Evolutionary conservation across 129 eudicot species (phyloP), one percentile per base, ranked within the genome.

Genomic region (Sambucus nigra): DNA sequence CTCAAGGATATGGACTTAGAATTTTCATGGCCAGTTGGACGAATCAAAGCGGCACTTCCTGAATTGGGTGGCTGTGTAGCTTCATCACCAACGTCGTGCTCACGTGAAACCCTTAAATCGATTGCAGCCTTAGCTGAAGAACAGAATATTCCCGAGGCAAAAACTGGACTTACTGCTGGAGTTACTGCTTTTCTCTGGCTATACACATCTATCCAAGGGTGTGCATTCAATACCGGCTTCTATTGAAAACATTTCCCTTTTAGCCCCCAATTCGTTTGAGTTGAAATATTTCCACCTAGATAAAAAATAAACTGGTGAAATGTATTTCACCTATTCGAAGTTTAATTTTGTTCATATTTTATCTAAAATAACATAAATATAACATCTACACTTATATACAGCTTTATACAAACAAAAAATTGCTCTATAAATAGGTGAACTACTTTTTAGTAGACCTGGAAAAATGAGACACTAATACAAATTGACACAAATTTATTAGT

Each of bases 151-250:
- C 94, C 99, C 39, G 94, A 92, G 65, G 82, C 83, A 16, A 73
- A 86, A 42, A 51, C 46, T 48, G 86, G 87, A 49, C 73, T 92
- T 63, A 85, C 85, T 62, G 75, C 94, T 59, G 99, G 96, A 48
- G 73, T 92, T 47, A 62, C 91, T 55, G 81, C 99, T 63, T 92
- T 92, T 69, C 84, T 92, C 32, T 92, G 96, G 96, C 72, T 92
- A 9, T 92, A 82, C 69, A 82, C 85, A 25, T 76, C 79, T 61
- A 82, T 92, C 53, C 89, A 79, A 28, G 96, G 99, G 99, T 92
- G 57, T 56, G 81, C 45, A 49, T 63, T 47, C 25, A 16, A 20
- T 58, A 46, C 1, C 25, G 38, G 18, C 56, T 21, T 65, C 23
- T 53, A 10, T 2, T 61, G 18, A 24, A 6, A 17, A 13, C 14